Conservation (phyloP, 2,329 filamentous ascomycete species). For the Lomentospora prolificans region DNA sequence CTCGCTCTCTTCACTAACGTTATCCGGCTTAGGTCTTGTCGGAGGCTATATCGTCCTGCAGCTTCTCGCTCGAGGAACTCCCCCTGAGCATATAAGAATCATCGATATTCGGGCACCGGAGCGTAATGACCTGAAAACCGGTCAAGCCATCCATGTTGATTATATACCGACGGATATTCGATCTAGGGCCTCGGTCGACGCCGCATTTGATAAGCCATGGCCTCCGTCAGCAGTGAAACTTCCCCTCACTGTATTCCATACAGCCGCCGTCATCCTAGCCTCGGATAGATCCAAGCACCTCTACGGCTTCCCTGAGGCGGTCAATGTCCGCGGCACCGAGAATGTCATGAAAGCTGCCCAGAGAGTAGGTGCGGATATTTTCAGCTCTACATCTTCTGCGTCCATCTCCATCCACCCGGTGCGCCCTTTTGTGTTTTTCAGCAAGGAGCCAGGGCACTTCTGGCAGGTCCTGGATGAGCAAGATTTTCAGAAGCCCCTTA, state of each 20-base stretch:
- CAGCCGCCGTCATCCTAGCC: slow-evolving; percentile 39
- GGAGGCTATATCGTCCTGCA: slow-evolving; percentile 44
- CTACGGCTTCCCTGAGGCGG: slow-evolving; percentile 30
- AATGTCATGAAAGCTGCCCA: slow-evolving; percentile 37
- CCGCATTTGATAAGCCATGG: slow-evolving; percentile 38
- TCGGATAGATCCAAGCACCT: slow-evolving; percentile 32
- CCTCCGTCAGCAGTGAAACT: slow-evolving; percentile 23
- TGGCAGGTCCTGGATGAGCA: slow-evolving; percentile 33
- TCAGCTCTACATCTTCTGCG: slow-evolving; percentile 39
- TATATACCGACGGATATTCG: slow-evolving; percentile 39
- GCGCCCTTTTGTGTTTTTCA: slow-evolving; percentile 33
- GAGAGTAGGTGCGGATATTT: slow-evolving; percentile 32
- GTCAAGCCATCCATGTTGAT: slow-evolving; percentile 23
- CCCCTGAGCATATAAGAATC: slow-evolving; percentile 37
- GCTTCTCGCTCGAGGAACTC: slow-evolving; percentile 39
- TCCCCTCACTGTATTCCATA: slow-evolving; percentile 45
- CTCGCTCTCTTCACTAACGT: background rate
- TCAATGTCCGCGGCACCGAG: slow-evolving; percentile 38
- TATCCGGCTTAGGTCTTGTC: slow-evolving; percentile 32
- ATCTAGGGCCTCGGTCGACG: slow-evolving; percentile 28
- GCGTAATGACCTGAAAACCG: slow-evolving; percentile 29
- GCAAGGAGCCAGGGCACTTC: slow-evolving; percentile 23
- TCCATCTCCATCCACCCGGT: slow-evolving; percentile 29
- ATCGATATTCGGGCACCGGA: slow-evolving; percentile 36
- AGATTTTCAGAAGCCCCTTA: slow-evolving; percentile 27